Evolutionary conservation across 305 asterid species (phyloP).

Genomic region (Ruellia speciosa): DNA sequence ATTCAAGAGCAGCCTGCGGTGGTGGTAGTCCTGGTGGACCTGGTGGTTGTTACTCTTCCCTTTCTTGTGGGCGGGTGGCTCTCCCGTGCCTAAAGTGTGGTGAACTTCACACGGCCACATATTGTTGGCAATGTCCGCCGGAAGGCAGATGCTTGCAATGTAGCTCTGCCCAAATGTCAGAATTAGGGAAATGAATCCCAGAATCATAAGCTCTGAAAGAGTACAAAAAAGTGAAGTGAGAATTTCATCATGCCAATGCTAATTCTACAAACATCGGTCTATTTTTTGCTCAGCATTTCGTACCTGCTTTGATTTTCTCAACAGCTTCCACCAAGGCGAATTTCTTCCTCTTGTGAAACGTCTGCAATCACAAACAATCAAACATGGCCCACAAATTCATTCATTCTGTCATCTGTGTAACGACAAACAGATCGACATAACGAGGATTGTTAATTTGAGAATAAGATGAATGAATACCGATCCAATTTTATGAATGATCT

Average conservation of each 20-base stretch:
- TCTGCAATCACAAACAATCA: constrained; percentile 33
- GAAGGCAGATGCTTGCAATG: constrained; percentile 58
- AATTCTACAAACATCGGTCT: not conserved
- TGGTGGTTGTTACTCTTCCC: not conserved
- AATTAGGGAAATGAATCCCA: constrained; percentile 74
- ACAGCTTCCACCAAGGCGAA: constrained; percentile 74
- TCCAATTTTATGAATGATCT: constrained; percentile 45
- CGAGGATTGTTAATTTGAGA: too few species aligned
- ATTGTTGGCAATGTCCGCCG: constrained; percentile 33
- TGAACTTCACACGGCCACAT: constrained; percentile 50
- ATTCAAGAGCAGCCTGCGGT: constrained; percentile 59
- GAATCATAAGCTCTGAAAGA: constrained; percentile 54
- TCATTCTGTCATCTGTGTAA: too few species aligned
- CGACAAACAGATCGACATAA: too few species aligned
- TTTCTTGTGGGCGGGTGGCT: not conserved
- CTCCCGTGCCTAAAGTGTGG: not conserved
- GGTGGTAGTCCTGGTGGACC: constrained; percentile 28
- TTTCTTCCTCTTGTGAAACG: constrained; percentile 56
- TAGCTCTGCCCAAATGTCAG: constrained; percentile 70
- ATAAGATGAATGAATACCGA: constrained; percentile 23
- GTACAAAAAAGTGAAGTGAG: not conserved
- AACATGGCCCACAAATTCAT: not conserved
- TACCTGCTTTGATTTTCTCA: constrained; percentile 91
- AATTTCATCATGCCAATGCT: not conserved
- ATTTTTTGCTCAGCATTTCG: not conserved